Percentiles rank a stretch among this genome's conserved stretches.
These are phyloP conservation scores for Ophiostoma ulmi DNA, from an alignment of 2,329 filamentous ascomycete species.

Conservation along the genomic window DNA sequence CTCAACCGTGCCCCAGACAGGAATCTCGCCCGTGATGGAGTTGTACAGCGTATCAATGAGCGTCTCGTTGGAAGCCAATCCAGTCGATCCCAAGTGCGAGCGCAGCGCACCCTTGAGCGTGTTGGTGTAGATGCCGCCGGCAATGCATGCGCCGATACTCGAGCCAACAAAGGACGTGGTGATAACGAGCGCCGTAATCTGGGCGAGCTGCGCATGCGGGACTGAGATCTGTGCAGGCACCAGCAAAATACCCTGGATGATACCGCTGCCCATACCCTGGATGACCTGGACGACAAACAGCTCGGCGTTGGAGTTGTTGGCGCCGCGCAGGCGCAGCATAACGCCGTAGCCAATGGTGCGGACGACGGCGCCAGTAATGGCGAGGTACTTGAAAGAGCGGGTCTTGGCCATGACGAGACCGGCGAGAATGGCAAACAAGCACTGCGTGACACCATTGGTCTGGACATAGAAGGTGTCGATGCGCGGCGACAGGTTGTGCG, in stretches of 20 bases:
- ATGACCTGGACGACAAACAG: constrained; percentile 45
- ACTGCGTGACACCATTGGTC: constrained; percentile 39
- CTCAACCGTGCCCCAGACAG: constrained; percentile 39
- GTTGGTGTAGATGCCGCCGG: constrained; percentile 18
- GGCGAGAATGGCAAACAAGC: constrained; percentile 31
- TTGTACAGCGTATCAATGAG: constrained; percentile 37
- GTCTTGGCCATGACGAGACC: constrained; percentile 39
- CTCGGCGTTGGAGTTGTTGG: constrained; percentile 41
- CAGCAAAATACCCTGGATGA: constrained; percentile 14
- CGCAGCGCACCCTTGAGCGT: constrained; percentile 9
- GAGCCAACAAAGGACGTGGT: constrained; percentile 17
- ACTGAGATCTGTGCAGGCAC: constrained; percentile 18
- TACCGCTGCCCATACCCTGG: constrained; percentile 41
- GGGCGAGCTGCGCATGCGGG: constrained; percentile 17
- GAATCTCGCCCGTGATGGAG: constrained; percentile 41
- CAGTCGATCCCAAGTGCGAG: neutral
- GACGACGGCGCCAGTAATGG: constrained; percentile 38
- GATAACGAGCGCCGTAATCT: constrained; percentile 16
- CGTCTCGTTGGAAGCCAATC: neutral
- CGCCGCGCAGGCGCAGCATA: constrained; percentile 46
- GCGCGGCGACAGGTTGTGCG: constrained; percentile 38
- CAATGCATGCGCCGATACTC: constrained; percentile 16
- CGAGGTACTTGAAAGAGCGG: constrained; percentile 45
- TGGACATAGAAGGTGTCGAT: constrained; percentile 41
- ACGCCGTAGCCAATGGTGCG: constrained; percentile 46